Evolutionary conservation across 2,329 filamentous ascomycete species (phyloP).

Genomic region (Stachybotrys elegans): DNA sequence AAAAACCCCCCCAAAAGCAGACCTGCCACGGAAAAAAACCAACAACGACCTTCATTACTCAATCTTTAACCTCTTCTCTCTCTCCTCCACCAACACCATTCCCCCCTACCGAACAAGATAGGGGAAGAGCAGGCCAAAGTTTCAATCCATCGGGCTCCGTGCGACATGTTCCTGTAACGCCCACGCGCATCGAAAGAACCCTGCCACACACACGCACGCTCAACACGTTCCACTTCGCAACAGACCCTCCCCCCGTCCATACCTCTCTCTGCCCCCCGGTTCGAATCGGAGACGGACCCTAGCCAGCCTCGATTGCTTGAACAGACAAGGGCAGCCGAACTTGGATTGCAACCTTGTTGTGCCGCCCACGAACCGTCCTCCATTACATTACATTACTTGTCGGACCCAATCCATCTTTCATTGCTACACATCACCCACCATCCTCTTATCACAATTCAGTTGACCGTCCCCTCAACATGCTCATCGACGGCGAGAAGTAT

Average conservation of each 20-base stretch:
- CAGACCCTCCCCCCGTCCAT: slow-evolving; percentile 9
- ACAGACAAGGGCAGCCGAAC: too few relatives aligned
- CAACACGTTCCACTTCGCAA: slow-evolving; percentile 10
- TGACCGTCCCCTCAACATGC: slow-evolving; percentile 57
- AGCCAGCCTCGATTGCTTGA: slow-evolving; percentile 3
- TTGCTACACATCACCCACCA: slow-evolving; percentile 8
- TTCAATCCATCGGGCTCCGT: too few relatives aligned
- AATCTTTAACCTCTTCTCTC: too few relatives aligned
- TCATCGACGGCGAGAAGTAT: slow-evolving; percentile 94
- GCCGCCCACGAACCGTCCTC: slow-evolving; percentile 4
- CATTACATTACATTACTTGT: slow-evolving; percentile 1
- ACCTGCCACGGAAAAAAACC: too few relatives aligned
- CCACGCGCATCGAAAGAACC: neutral
- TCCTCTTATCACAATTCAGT: too few relatives aligned
- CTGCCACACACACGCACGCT: too few relatives aligned
- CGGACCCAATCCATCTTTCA: slow-evolving; percentile 2
- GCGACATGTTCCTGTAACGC: slow-evolving; percentile 4
- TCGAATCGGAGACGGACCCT: slow-evolving; percentile 12
- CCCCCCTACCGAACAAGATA: too few relatives aligned
- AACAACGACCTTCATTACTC: too few relatives aligned
- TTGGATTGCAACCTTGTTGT: too few relatives aligned
- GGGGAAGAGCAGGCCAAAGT: too few relatives aligned
- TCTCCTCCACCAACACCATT: too few relatives aligned
- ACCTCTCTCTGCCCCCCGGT: slow-evolving; percentile 7
- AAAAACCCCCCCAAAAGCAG: too few relatives aligned